These are phyloP conservation scores for Cutaneotrichosporon sp. DNA, from an alignment of 1,284 basidiomycete genomes.

Conservation along the genomic window DNA sequence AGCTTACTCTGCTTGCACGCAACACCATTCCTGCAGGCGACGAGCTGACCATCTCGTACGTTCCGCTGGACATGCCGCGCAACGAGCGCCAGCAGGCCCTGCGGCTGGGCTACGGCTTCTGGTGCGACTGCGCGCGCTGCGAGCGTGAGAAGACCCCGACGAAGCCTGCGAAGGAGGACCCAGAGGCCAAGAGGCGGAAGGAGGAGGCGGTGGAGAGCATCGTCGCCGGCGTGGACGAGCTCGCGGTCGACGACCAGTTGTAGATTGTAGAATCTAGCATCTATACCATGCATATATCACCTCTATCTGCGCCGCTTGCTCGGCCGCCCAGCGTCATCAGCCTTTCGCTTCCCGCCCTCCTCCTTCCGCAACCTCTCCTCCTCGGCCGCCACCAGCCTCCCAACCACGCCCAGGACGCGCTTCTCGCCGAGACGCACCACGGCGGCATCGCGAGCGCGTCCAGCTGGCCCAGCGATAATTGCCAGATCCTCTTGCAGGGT, in stretches of 20 bases:
- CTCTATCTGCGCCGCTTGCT: conserved; percentile 19
- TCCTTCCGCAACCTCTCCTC: not conserved
- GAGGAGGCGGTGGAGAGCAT: not conserved
- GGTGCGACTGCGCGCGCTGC: conserved; percentile 71
- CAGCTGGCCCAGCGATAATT: conserved; percentile 28
- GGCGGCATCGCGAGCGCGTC: conserved; percentile 39
- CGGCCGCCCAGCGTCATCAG: not conserved
- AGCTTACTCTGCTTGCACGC: conserved; percentile 62
- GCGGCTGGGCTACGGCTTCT: conserved; percentile 67
- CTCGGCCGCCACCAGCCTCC: conserved; percentile 7
- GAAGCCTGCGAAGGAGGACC: conserved; percentile 54
- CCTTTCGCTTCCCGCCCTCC: conserved; percentile 15
- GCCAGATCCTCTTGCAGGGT: conserved; percentile 42
- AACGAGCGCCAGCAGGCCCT: conserved; percentile 62
- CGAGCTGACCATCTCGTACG: conserved; percentile 71
- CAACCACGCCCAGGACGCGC: conserved; percentile 41
- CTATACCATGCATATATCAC: conserved; percentile 10
- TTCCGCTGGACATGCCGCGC: conserved; percentile 64
- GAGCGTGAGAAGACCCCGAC: conserved; percentile 52
- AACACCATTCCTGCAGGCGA: conserved; percentile 66
- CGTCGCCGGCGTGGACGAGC: conserved; percentile 16
- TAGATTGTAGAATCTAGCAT: conserved; percentile 4
- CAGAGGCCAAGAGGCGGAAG: conserved; percentile 2
- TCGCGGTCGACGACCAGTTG: conserved; percentile 24
- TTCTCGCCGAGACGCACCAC: conserved; percentile 56